These are phyloP conservation scores for Sherardia arvensis DNA, from an alignment of 257 asterid species.

Conservation along the genomic window DNA sequence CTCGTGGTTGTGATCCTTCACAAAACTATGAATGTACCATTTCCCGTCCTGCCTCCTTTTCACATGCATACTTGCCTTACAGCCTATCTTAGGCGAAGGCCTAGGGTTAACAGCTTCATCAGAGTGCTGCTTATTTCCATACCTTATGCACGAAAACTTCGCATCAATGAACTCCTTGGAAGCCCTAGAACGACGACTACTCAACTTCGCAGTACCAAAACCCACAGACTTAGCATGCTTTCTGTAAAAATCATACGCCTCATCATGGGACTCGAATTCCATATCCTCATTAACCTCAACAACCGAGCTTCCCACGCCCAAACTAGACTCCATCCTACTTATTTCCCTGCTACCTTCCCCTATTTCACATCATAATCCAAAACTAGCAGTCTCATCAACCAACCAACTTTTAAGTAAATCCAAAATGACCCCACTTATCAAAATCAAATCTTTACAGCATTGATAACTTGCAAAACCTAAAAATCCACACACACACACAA, in stretches of 20 bases:
- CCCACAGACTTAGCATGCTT: slow-evolving; percentile 83
- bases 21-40: slow-evolving; percentile 79
- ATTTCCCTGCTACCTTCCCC: not conserved
- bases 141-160: slow-evolving; percentile 87
- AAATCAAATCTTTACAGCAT: not conserved
- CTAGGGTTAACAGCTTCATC: slow-evolving; percentile 91
- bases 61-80: slow-evolving; percentile 92
- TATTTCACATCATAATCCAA: not conserved
- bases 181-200: slow-evolving; percentile 90
- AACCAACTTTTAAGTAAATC: not conserved
- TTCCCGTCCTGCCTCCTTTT: slow-evolving; percentile 61
- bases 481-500: not conserved
- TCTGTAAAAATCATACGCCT: slow-evolving; percentile 69
- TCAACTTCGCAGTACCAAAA: slow-evolving; percentile 88
- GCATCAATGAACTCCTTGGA: slow-evolving; percentile 92
- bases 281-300: slow-evolving; percentile 49
- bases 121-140: slow-evolving; percentile 89
- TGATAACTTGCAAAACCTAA: not conserved
- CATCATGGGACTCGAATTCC: slow-evolving; percentile 84
- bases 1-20: slow-evolving; percentile 87
- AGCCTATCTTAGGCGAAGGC: slow-evolving; percentile 92
- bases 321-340: slow-evolving; percentile 43
- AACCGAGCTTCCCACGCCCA: slow-evolving; percentile 24
- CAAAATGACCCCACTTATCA: not conserved
- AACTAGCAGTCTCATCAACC: not conserved